Percentiles rank a stretch among this genome's conserved stretches.
phyloP scores from a whole-genome alignment of 176 grass and related monocot genomes.

The Oryza rufipogon region DNA sequence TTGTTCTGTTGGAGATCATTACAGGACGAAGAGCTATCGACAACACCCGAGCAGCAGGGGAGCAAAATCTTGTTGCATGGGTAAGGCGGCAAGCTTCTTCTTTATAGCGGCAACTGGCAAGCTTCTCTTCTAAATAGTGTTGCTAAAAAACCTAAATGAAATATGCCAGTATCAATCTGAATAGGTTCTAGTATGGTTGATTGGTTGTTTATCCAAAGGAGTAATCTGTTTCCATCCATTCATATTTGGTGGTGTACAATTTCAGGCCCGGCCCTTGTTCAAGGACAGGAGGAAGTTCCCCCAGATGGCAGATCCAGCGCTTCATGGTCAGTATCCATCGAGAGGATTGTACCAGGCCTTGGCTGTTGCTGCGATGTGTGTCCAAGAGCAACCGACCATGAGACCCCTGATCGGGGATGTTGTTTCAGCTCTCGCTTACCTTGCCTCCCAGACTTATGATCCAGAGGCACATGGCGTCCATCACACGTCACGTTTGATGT shows the following conservation, averaged over 20 bases:
- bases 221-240: neutral
- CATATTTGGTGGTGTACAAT: slow-evolving; percentile 19
- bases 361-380: slow-evolving; percentile 82
- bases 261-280: slow-evolving; percentile 84
- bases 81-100: too few relatives aligned
- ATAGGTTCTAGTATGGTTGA: neutral
- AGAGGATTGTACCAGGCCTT: slow-evolving; percentile 86
- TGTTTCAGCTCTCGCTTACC: slow-evolving; percentile 78
- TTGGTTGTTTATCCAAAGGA: too few relatives aligned
- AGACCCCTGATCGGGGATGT: slow-evolving; percentile 84
- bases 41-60: too few relatives aligned
- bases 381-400: slow-evolving; percentile 80
- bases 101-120: neutral
- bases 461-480: neutral
- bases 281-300: slow-evolving; percentile 85
- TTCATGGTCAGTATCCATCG: slow-evolving; percentile 63
- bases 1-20: too few relatives aligned
- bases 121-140: neutral
- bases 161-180: neutral
- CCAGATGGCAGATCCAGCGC: slow-evolving; percentile 75
- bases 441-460: slow-evolving; percentile 66
- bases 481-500: too few relatives aligned
- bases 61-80: too few relatives aligned
- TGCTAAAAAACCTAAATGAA: neutral
- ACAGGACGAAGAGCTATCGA: too few relatives aligned